Conservation (phyloP, 345 rosid species). For the Arabidopsis suecica region DNA sequence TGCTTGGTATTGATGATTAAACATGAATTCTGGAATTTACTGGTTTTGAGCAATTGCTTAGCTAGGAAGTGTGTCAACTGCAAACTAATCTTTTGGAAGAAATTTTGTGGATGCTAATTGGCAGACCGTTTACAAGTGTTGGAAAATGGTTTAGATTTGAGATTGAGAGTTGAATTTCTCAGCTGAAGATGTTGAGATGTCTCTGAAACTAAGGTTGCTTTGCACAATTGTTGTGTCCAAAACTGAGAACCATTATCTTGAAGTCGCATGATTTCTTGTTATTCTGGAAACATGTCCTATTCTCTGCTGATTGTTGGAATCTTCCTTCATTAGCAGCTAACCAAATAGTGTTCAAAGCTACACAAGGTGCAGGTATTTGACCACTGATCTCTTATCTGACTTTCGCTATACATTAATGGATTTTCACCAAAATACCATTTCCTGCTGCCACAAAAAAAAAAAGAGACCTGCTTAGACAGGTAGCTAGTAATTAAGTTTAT, state of each 20-base stretch:
- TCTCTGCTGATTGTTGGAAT: neutral
- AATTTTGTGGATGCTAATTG: neutral
- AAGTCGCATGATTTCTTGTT: neutral
- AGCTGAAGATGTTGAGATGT: conserved; percentile 6
- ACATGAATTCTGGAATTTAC: no score
- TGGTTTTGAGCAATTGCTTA: no score
- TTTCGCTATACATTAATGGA: neutral
- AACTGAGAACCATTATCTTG: conserved; percentile 33
- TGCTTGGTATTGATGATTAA: no score
- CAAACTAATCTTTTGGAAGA: neutral
- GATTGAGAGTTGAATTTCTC: neutral
- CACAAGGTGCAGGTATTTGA: conserved; percentile 21
- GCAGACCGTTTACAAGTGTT: neutral
- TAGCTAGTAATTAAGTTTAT: conserved; percentile 10
- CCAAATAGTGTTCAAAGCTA: conserved; percentile 9
- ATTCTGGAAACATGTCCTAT: neutral
- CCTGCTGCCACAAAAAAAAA: conserved; percentile 10
- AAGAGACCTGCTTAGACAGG: neutral
- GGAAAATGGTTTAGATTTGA: neutral
- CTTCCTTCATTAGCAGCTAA: neutral
- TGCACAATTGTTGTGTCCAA: conserved; percentile 37
- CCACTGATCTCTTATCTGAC: neutral
- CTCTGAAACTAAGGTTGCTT: conserved; percentile 39
- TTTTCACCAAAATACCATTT: neutral
- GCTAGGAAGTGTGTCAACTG: no score